Percentiles rank a stretch among this genome's conserved stretches.
Evolutionary conservation across 306 rosid genomes (phyloP).

Genomic region (Delonix regia): DNA sequence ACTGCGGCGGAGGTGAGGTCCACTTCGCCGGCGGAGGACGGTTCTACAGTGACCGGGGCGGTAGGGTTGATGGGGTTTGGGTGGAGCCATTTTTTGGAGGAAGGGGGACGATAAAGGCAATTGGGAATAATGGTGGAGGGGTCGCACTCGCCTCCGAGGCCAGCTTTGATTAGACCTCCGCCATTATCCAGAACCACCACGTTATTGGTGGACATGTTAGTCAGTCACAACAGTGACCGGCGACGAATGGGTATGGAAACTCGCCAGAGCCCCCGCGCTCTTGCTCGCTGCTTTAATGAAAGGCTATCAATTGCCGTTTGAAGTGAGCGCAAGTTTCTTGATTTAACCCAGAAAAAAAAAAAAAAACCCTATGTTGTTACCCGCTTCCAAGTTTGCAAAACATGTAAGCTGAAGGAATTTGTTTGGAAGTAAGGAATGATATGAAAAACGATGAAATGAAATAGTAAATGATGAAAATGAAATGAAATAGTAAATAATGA

Average conservation of each 20-base stretch:
- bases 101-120: constrained; percentile 69
- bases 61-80: constrained; percentile 51
- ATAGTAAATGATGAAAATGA: too few species aligned
- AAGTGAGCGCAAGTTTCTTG: background rate
- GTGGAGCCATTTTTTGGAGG: constrained; percentile 87
- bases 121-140: constrained; percentile 73
- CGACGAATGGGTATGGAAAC: background rate
- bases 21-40: constrained; percentile 37
- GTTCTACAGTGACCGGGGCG: constrained; percentile 22
- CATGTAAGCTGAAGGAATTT: too few species aligned
- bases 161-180: constrained; percentile 90
- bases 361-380: too few species aligned
- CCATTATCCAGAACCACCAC: constrained; percentile 93
- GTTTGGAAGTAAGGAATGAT: too few species aligned
- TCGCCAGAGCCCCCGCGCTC: background rate
- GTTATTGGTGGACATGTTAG: constrained; percentile 45
- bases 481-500: too few species aligned
- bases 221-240: background rate
- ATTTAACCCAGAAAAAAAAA: background rate
- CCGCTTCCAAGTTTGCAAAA: too few species aligned
- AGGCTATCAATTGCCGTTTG: background rate
- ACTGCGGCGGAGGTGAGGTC: constrained; percentile 94
- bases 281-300: background rate
- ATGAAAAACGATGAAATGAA: too few species aligned
- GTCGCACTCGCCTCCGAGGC: constrained; percentile 77